Conservation (phyloP, 164 flowering plant genomes). For the Magnolia officinalis region DNA sequence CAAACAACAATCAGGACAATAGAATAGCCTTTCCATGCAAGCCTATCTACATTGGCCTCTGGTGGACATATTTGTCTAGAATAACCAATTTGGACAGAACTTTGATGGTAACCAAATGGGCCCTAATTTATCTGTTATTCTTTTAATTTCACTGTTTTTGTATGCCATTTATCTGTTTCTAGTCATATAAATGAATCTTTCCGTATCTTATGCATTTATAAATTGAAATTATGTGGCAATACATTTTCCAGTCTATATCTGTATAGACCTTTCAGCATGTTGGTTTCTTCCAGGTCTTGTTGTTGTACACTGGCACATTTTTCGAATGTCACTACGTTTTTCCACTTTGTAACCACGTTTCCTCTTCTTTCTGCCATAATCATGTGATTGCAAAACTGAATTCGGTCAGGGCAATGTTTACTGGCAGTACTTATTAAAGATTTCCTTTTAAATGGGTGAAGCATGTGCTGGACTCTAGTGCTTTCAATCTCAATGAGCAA, state of each 20-base stretch:
- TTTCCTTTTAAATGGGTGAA: conserved; percentile 27
- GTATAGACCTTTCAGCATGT: not conserved
- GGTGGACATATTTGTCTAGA: no score
- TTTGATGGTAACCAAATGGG: not conserved
- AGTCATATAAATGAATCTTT: not conserved
- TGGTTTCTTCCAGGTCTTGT: not conserved
- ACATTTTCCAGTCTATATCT: not conserved
- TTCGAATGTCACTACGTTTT: no score
- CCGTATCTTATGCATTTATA: not conserved
- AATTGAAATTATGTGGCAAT: not conserved
- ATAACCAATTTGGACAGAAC: not conserved
- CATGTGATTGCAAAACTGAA: no score
- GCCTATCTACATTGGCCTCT: not conserved
- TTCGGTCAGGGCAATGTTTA: no score
- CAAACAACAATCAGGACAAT: not conserved
- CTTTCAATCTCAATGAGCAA: conserved; percentile 73
- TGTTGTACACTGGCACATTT: no score
- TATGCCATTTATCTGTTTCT: not conserved
- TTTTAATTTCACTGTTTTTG: not conserved
- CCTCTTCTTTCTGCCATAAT: not conserved
- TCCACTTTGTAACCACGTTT: not conserved
- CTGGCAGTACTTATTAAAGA: not conserved
- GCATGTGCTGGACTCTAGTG: conserved; percentile 93
- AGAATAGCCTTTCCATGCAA: not conserved
- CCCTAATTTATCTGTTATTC: not conserved